Conservation (phyloP, 176 grass and related monocot species). For the Oryza australiensis region DNA sequence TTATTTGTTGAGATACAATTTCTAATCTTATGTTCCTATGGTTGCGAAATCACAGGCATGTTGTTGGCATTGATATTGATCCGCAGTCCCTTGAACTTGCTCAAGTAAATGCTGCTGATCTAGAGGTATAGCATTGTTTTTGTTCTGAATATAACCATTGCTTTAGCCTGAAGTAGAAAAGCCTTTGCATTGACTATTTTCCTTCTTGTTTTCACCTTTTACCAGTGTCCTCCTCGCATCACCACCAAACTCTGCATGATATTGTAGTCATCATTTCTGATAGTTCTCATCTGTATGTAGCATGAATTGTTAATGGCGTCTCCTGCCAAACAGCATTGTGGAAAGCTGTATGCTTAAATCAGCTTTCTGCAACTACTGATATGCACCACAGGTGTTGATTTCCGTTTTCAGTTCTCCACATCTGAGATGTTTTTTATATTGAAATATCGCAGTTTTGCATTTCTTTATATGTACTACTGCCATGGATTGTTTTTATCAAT, state of each 20-base stretch:
- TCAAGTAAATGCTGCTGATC: slow-evolving; percentile 70
- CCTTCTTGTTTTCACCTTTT: slow-evolving; percentile 1
- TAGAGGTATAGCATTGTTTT: slow-evolving; percentile 57
- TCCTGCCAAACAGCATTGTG: not conserved
- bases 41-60: slow-evolving; percentile 57
- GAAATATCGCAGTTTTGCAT: not conserved
- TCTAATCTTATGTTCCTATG: slow-evolving; percentile 8
- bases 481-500: not conserved
- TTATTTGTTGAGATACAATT: not conserved
- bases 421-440: not conserved
- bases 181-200: not conserved
- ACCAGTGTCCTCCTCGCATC: not conserved
- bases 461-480: not conserved
- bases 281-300: not conserved
- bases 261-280: not conserved
- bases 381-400: not conserved
- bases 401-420: not conserved
- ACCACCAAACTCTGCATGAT: not conserved
- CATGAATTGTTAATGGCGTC: not conserved
- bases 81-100: slow-evolving; percentile 78
- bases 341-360: not conserved
- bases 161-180: slow-evolving; percentile 13
- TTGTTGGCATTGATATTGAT: slow-evolving; percentile 82
- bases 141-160: not conserved
- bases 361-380: not conserved